A percentile compares a stretch with the other conserved stretches of the same genome.
phyloP scores from a whole-genome alignment of 2,329 filamentous ascomycete genomes.

The Gnomoniopsis smithogilvyi region DNA sequence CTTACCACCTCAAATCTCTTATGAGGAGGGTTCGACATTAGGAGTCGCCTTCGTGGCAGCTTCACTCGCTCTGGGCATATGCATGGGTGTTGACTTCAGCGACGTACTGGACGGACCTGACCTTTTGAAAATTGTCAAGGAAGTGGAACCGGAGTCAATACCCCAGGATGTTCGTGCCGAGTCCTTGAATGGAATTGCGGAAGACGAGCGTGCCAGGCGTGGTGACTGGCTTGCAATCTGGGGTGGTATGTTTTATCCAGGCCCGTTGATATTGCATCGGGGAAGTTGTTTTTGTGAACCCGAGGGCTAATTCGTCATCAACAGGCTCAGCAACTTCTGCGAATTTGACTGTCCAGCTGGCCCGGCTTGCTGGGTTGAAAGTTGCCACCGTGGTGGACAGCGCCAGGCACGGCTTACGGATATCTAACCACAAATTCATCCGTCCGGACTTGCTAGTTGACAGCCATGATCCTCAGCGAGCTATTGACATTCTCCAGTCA shows the following conservation, averaged over 20 bases:
- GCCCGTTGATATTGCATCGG: neutral
- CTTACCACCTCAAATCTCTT: constrained; percentile 50
- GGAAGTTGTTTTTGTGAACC: neutral
- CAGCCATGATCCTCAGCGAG: constrained; percentile 62
- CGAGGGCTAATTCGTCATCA: neutral
- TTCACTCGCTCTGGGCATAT: constrained; percentile 63
- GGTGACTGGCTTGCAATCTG: constrained; percentile 74
- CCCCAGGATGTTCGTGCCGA: constrained; percentile 62
- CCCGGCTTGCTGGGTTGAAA: constrained; percentile 60
- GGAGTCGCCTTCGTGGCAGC: constrained; percentile 73
- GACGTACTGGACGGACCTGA: constrained; percentile 54
- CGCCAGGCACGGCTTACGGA: constrained; percentile 60
- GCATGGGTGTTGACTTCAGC: constrained; percentile 65
- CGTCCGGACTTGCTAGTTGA: constrained; percentile 65
- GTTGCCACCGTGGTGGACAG: constrained; percentile 66
- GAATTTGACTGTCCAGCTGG: constrained; percentile 63
- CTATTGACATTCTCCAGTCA: constrained; percentile 59
- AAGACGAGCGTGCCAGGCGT: constrained; percentile 48
- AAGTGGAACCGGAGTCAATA: constrained; percentile 43
- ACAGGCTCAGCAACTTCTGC: constrained; percentile 66
- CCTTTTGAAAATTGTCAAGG: constrained; percentile 48
- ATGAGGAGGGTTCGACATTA: constrained; percentile 57
- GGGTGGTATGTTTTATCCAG: constrained; percentile 50
- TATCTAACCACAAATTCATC: constrained; percentile 42
- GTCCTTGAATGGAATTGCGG: constrained; percentile 53